phyloP scores from a whole-genome alignment of 164 flowering plant species.

The Hamamelis virginiana region DNA sequence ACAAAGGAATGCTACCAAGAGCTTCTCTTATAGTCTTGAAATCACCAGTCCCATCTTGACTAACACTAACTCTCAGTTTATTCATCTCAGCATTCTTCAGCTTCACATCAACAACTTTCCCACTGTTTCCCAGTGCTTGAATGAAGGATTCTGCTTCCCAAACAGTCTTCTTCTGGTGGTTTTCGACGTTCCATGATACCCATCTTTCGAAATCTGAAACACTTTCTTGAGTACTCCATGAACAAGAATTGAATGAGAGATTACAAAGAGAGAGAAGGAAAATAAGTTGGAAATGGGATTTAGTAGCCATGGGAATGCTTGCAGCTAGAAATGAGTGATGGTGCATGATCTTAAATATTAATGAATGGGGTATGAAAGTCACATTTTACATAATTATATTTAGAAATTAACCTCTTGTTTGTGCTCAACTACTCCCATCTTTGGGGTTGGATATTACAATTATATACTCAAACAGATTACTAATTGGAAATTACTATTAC shows the following conservation, averaged over 20 bases:
- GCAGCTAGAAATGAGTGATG: background rate
- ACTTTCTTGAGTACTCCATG: background rate
- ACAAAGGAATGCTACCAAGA: slow-evolving; percentile 27
- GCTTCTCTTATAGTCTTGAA: slow-evolving; percentile 42
- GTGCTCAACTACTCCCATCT: too few species aligned
- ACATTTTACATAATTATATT: background rate
- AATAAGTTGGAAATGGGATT: slow-evolving; percentile 7
- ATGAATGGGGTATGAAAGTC: background rate
- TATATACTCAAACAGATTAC: too few species aligned
- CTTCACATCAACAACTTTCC: slow-evolving; percentile 26
- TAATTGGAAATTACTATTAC: too few species aligned
- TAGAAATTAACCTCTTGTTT: background rate
- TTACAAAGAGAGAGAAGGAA: slow-evolving; percentile 20
- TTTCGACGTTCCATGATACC: slow-evolving; percentile 47
- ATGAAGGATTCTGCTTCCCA: slow-evolving; percentile 1
- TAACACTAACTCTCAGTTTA: slow-evolving; percentile 27
- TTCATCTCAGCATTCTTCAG: slow-evolving; percentile 45
- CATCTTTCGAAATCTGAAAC: slow-evolving; percentile 30
- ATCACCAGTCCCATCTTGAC: slow-evolving; percentile 41
- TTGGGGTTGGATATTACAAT: too few species aligned
- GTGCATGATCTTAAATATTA: background rate
- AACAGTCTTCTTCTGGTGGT: slow-evolving; percentile 15
- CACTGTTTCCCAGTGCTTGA: background rate
- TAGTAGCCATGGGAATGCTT: slow-evolving; percentile 3
- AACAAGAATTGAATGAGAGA: slow-evolving; percentile 3